A percentile compares a stretch with the other conserved stretches of the same genome.
phyloP scores from a whole-genome alignment of 257 asterid species.

The Solanum neorickii region DNA sequence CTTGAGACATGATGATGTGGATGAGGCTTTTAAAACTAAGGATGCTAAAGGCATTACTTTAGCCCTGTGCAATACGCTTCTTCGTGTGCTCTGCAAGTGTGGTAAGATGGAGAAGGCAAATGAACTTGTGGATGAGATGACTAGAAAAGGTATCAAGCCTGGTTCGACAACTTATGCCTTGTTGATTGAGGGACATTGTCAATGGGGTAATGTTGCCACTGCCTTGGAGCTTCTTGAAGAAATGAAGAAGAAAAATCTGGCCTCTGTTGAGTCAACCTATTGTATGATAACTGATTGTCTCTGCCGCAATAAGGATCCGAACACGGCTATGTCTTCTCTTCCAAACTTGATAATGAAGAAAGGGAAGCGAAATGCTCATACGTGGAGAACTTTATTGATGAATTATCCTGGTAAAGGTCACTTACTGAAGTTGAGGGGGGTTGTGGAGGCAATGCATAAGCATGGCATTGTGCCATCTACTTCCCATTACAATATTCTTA shows the following conservation, averaged over 20 bases:
- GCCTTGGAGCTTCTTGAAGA: constrained; percentile 4
- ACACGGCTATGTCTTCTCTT: not conserved
- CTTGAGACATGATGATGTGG: constrained; percentile 1
- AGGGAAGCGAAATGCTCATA: not conserved
- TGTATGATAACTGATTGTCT: not conserved
- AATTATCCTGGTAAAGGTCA: not conserved
- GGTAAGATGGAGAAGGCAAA: constrained; percentile 3
- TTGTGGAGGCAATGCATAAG: constrained; percentile 2
- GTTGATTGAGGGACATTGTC: constrained; percentile 7
- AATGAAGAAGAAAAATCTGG: constrained; percentile 7
- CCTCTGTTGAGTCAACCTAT: not conserved
- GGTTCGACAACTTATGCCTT: constrained; percentile 1
- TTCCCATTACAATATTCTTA: not conserved
- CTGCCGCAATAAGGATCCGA: not conserved
- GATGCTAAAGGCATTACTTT: not conserved
- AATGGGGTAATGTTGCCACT: not conserved
- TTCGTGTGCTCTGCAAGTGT: constrained; percentile 3
- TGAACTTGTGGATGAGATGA: constrained; percentile 3
- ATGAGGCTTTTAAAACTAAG: not conserved
- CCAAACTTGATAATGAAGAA: not conserved
- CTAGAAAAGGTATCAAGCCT: not conserved
- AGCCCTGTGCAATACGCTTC: not conserved
- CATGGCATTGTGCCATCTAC: not conserved
- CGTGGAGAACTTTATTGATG: not conserved
- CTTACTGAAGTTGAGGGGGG: not conserved